These are phyloP conservation scores for Penicillium hesseltinei DNA, from an alignment of 2,329 filamentous ascomycete genomes.

Conservation along the genomic window DNA sequence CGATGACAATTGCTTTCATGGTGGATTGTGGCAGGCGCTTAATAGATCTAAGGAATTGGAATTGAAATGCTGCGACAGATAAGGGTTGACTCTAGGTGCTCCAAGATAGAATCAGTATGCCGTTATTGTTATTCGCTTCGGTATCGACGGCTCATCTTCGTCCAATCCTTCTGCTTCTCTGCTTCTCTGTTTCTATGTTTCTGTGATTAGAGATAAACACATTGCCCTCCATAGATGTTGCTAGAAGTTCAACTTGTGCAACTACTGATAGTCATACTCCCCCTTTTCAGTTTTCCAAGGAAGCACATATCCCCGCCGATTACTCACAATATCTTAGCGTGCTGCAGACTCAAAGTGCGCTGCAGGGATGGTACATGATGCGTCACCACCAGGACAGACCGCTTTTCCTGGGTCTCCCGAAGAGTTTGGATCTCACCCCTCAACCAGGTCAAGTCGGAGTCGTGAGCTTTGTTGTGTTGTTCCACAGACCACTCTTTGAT, in stretches of 20 bases:
- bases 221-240: background rate
- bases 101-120: background rate
- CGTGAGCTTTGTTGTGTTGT: constrained; percentile 51
- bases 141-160: background rate
- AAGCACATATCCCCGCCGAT: constrained; percentile 46
- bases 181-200: background rate
- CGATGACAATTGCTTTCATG: too few species aligned
- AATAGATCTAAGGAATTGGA: too few species aligned
- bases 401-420: constrained; percentile 2
- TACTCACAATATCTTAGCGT: constrained; percentile 47
- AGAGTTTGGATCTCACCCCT: constrained; percentile 34
- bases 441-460: constrained; percentile 53
- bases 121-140: background rate
- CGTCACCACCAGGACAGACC: constrained; percentile 51
- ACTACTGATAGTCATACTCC: background rate
- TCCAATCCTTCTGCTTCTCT: background rate
- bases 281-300: constrained; percentile 16
- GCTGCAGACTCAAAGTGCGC: constrained; percentile 50
- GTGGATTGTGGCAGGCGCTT: too few species aligned
- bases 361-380: constrained; percentile 57
- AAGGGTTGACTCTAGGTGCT: too few species aligned
- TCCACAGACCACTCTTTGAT: constrained; percentile 54
- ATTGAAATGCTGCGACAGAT: too few species aligned
- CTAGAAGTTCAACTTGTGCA: too few species aligned
- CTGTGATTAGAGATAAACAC: background rate